Base-by-base conservation (phyloP, 2,329 filamentous ascomycete species). In the Bipolaris oryzae region DNA sequence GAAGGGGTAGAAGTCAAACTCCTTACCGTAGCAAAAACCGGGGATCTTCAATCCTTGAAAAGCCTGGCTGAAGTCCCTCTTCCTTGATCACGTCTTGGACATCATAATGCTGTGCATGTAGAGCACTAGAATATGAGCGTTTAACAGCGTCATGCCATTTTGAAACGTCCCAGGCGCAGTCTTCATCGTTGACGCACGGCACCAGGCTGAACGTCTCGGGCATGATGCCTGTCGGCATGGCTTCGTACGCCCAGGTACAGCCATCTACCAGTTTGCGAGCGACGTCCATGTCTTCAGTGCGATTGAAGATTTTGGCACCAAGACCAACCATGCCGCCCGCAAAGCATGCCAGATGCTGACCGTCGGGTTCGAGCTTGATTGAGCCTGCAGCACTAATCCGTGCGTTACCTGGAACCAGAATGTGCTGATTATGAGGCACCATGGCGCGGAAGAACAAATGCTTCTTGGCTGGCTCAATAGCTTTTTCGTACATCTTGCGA, bases 391-490 rank as follows among this genome's bases (percentile, higher is more conserved):
- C 81, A 44, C 72, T 78, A 2, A 69, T 69, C 1, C 73, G 61
- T 4, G 69, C 70, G 5, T 86, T 87, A 21, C 89, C 89, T 0
- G 90, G 85, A 58, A 95, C 86, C 7, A 95, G 81, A n/a, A 95
- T 84, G 57, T 94, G 85, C 49, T 84, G 84, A 50, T 85, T 80
- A 6, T 83, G 79, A 6, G 86, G 84, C 18, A 87, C 84, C 85
- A 95, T 89, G 0, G 92, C 92, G 5, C 89, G 84, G 76, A 86
- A 96, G 55, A 96, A 85, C 9, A 96, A 81, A 73, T 90, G 84
- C 62, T 91, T 82, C 63, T 89, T 89, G 34, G 89, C 85, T 0
- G 86, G 86, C 5, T 88, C 84, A 28, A 88, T 84, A 3, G 87
- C 84, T 54, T 84, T 85, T 55, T 88, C 81, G 71, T 96, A 92